These are phyloP conservation scores for Kwoniella bestiolae DNA, from an alignment of 768 basidiomycete species.

Conservation along the genomic window DNA sequence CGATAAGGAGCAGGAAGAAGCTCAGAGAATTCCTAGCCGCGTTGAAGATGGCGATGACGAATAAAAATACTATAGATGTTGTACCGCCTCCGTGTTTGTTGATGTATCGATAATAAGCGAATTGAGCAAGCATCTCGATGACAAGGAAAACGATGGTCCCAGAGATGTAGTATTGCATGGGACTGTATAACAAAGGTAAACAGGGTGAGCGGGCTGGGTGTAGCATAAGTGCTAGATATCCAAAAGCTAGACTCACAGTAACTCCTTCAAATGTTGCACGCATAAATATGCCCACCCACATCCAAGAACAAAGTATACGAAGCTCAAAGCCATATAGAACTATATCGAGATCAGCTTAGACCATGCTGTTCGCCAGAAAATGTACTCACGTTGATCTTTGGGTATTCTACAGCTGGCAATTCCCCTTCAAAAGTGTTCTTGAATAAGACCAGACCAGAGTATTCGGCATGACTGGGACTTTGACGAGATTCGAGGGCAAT, in stretches of 20 bases:
- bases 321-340: slow-evolving; percentile 87
- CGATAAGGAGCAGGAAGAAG: slow-evolving; percentile 92
- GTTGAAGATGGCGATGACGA: slow-evolving; percentile 88
- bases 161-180: slow-evolving; percentile 81
- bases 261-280: slow-evolving; percentile 75
- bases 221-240: background rate
- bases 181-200: slow-evolving; percentile 19
- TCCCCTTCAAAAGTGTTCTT: slow-evolving; percentile 84
- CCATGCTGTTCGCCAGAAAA: background rate
- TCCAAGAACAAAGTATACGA: slow-evolving; percentile 74
- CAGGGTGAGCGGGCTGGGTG: slow-evolving; percentile 25
- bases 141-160: slow-evolving; percentile 82
- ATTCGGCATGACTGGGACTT: slow-evolving; percentile 74
- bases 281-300: slow-evolving; percentile 81
- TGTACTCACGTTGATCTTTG: slow-evolving; percentile 83
- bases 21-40: slow-evolving; percentile 90
- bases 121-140: slow-evolving; percentile 92
- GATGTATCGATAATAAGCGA: slow-evolving; percentile 91
- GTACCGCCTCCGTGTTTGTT: slow-evolving; percentile 63
- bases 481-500: slow-evolving; percentile 47
- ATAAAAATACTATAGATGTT: slow-evolving; percentile 75
- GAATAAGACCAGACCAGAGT: slow-evolving; percentile 80
- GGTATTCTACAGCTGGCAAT: slow-evolving; percentile 90
- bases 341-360: slow-evolving; percentile 49
- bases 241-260: slow-evolving; percentile 72